A percentile compares a stretch with the other conserved stretches of the same genome.
These are phyloP conservation scores for Haematococcus lacustris DNA, from an alignment of 139 green algal genomes.

Conservation along the genomic window DNA sequence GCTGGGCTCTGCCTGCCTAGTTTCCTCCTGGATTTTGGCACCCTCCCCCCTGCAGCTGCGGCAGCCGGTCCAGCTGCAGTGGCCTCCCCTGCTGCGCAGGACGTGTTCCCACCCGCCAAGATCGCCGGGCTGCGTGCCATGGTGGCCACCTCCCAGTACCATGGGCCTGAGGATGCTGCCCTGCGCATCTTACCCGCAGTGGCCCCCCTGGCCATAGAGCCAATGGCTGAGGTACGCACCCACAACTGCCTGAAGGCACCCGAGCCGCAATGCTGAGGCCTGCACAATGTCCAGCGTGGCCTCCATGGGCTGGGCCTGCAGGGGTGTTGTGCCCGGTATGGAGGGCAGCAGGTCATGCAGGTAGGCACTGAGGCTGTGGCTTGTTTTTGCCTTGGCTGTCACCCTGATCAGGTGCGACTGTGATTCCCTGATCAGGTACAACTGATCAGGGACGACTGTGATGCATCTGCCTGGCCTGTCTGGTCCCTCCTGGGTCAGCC, in stretches of 20 bases:
- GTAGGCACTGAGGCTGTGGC: slow-evolving; percentile 33
- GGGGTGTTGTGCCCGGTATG: neutral
- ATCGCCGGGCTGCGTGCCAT: slow-evolving; percentile 64
- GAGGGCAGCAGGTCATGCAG: neutral
- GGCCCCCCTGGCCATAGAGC: slow-evolving; percentile 72
- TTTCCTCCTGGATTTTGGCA: neutral
- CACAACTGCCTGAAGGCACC: neutral
- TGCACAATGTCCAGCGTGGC: slow-evolving; percentile 20
- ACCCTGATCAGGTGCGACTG: slow-evolving; percentile 21
- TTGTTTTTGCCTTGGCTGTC: slow-evolving; percentile 3
- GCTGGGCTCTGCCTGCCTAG: too few species aligned
- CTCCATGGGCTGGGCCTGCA: slow-evolving; percentile 1
- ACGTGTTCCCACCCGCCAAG: slow-evolving; percentile 76
- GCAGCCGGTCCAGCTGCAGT: neutral
- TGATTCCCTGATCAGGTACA: slow-evolving; percentile 52
- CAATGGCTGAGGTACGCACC: slow-evolving; percentile 52
- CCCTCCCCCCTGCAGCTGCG: neutral
- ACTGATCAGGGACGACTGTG: neutral
- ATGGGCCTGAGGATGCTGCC: slow-evolving; percentile 69
- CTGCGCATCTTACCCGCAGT: slow-evolving; percentile 70
- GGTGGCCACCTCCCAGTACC: slow-evolving; percentile 56
- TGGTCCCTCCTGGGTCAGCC: neutral
- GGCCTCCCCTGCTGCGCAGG: slow-evolving; percentile 15
- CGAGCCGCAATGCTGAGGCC: slow-evolving; percentile 67
- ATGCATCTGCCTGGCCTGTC: neutral